Evolutionary conservation across 78 protist genomes (phyloP), one percentile per base, ranked within the genome.

Genomic region (Parvularia atlantis): DNA sequence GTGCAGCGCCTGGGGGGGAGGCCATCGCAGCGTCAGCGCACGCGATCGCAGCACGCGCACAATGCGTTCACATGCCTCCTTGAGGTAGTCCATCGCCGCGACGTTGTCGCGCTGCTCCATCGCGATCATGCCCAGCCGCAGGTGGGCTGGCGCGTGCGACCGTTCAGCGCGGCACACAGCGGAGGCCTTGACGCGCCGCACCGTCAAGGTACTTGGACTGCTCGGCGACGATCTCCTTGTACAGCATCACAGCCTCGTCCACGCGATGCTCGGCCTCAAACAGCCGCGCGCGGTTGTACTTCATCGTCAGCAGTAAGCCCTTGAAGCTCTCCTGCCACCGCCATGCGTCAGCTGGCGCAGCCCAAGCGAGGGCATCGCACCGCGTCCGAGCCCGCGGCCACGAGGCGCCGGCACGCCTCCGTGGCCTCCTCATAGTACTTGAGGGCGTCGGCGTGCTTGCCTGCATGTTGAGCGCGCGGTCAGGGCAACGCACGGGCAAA

Each of bases 251-350:
- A 1, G 69, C 69, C 24, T 0, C 44, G 9, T 0, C 44, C 43
- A 3, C 6, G 39, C 46, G n/a, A n/a, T 41, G 26, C 43, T 17
- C 17, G 41, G 26, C 30, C 58, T 64, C 69, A 28, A 1, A 2
- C 9, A 64, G 69, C 36, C 35, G 54, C 31, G 69, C 54, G 10
- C 0, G 19, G 69, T 64, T 64, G 57, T 64, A 64, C 35, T 13
- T 4, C 35, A 44, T 44, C 41, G 57, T 64, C 26, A 64, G n/a
- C n/a, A n/a, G n/a, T n/a, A n/a, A n/a, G n/a, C n/a, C 44, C n/a
- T 44, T 5, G 10, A n/a, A 0, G 30, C 5, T 36, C 39, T n/a
- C 17, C 22, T 30, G 52, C 22, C n/a, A 14, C 26, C 35, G 57
- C 58, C 9, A 11, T 10, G 37, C 41, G 19, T 30, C 43, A 22